Evolutionary conservation across 371 early-diverging fungal genomes (phyloP).

Genomic region (Coemansia sp.): DNA sequence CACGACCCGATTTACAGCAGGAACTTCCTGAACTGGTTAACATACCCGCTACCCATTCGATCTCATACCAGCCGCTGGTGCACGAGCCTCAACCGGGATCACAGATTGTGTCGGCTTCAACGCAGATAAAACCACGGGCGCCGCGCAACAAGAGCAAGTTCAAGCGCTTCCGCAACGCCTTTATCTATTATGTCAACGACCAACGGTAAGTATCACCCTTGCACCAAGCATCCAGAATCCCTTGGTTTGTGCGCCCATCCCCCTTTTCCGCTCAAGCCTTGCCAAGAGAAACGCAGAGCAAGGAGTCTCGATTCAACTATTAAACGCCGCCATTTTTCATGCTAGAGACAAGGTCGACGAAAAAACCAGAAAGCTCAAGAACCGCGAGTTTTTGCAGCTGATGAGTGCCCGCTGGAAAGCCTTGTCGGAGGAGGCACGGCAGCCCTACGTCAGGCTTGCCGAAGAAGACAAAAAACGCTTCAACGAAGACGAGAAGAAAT

Average conservation of each 20-base stretch:
- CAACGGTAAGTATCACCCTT: slow-evolving; percentile 32
- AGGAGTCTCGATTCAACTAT: no score
- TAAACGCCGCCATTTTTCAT: no score
- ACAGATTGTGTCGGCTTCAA: not conserved
- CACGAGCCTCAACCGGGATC: not conserved
- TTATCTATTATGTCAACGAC: slow-evolving; percentile 51
- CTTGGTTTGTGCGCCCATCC: not conserved
- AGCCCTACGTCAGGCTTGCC: slow-evolving; percentile 40
- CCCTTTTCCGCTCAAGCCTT: no score
- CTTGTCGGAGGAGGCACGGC: slow-evolving; percentile 38
- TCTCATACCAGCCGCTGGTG: slow-evolving; percentile 28
- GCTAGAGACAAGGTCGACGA: slow-evolving; percentile 42
- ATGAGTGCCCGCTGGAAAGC: slow-evolving; percentile 50
- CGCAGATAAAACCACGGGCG: slow-evolving; percentile 24
- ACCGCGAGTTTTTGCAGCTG: slow-evolving; percentile 50
- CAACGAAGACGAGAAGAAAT: slow-evolving; percentile 48
- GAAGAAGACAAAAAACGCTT: slow-evolving; percentile 50
- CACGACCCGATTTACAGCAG: not conserved
- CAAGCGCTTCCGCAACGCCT: slow-evolving; percentile 52
- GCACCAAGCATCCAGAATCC: not conserved
- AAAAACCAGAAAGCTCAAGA: slow-evolving; percentile 43
- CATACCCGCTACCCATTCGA: slow-evolving; percentile 24
- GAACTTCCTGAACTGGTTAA: not conserved
- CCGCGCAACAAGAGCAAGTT: slow-evolving; percentile 50
- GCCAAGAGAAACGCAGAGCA: no score